Conservation (phyloP, 2,329 filamentous ascomycete genomes). For the Hypoxylon sp. region DNA sequence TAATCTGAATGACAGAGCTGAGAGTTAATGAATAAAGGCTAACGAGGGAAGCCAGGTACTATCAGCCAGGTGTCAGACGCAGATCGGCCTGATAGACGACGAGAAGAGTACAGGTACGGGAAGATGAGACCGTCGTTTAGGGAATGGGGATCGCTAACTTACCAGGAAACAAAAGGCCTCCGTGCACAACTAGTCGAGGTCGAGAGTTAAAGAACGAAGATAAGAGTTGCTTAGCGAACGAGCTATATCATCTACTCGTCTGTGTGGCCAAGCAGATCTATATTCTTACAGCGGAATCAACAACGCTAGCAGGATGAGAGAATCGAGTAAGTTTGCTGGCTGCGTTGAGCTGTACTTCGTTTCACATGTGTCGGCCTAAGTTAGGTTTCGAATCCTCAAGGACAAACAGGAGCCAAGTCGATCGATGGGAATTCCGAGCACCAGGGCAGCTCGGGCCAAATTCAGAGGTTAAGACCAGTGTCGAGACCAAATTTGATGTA, state of each 20-base stretch:
- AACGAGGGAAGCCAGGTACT: slow-evolving; percentile 8
- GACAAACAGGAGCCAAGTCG: slow-evolving; percentile 23
- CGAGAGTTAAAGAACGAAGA: slow-evolving; percentile 44
- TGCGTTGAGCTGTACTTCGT: slow-evolving; percentile 47
- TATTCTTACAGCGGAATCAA: slow-evolving; percentile 48
- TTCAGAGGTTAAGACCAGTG: slow-evolving; percentile 42
- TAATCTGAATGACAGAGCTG: slow-evolving; percentile 11
- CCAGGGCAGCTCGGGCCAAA: slow-evolving; percentile 43
- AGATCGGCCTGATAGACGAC: slow-evolving; percentile 32
- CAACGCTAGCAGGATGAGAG: slow-evolving; percentile 30
- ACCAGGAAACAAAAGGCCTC: slow-evolving; percentile 47
- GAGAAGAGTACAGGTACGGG: slow-evolving; percentile 16
- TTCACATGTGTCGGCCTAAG: slow-evolving; percentile 54
- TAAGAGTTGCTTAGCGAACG: slow-evolving; percentile 47
- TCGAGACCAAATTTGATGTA: slow-evolving; percentile 27
- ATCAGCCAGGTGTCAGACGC: slow-evolving; percentile 10
- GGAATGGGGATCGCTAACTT: slow-evolving; percentile 49
- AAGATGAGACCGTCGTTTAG: slow-evolving; percentile 38
- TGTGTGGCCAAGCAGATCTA: slow-evolving; percentile 47
- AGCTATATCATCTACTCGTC: slow-evolving; percentile 47
- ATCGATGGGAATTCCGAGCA: slow-evolving; percentile 39
- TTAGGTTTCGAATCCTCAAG: slow-evolving; percentile 54
- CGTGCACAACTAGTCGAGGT: slow-evolving; percentile 47
- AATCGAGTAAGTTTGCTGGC: slow-evolving; percentile 25
- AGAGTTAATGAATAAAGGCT: slow-evolving; percentile 9